These are phyloP conservation scores for Chenopodium album DNA, from an alignment of 148 eudicot species.

Conservation along the genomic window DNA sequence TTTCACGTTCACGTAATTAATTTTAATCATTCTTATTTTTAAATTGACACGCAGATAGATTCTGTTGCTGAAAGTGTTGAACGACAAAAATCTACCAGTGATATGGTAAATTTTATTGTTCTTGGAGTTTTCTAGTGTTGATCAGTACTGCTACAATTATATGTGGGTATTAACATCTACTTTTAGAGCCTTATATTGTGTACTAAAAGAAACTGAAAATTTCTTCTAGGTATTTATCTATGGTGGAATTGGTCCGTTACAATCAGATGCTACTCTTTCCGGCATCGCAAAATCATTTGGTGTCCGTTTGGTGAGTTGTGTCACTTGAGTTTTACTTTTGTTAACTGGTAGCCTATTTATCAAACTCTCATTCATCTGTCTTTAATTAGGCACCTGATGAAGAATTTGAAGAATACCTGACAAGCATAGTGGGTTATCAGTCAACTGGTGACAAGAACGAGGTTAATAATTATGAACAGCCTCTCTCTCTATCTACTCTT, in stretches of 20 bases:
- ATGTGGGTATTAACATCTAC: background rate
- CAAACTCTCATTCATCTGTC: conserved; percentile 15
- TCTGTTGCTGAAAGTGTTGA: conserved; percentile 89
- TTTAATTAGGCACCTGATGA: conserved; percentile 86
- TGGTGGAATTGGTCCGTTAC: conserved; percentile 96
- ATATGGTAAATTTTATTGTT: conserved; percentile 55
- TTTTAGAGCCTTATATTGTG: background rate
- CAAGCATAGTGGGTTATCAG: conserved; percentile 60
- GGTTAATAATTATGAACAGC: conserved; percentile 36
- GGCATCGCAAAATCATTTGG: conserved; percentile 98
- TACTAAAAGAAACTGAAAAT: conserved; percentile 11
- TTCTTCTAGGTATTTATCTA: conserved; percentile 75
- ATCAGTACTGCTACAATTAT: background rate
- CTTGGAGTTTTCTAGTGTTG: background rate
- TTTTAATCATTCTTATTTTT: background rate
- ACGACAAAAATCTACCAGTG: conserved; percentile 59
- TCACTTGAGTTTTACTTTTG: conserved; percentile 1
- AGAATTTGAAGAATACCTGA: conserved; percentile 89
- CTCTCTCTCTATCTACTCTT: background rate
- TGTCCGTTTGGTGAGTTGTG: conserved; percentile 74
- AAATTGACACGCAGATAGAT: conserved; percentile 61
- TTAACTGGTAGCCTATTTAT: background rate
- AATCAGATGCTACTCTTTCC: conserved; percentile 80
- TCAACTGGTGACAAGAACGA: conserved; percentile 80
- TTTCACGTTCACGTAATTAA: background rate